Evolutionary conservation across 1,284 basidiomycete genomes (phyloP).

Genomic region (Heliocybe sulcata): DNA sequence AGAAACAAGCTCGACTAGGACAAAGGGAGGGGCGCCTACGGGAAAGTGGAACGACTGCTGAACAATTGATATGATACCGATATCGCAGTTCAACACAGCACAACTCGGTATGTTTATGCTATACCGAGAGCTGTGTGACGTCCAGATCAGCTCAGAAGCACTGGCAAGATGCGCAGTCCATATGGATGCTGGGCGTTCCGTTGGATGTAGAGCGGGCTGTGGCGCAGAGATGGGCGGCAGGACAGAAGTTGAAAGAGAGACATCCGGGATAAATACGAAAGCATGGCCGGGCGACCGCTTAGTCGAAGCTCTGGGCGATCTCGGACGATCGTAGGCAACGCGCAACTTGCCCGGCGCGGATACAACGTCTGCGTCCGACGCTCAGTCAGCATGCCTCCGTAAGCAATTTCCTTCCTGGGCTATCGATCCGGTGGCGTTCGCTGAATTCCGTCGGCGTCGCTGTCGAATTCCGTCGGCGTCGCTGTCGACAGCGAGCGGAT

Average conservation of each 20-base stretch:
- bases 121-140: background rate
- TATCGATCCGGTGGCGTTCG: too few species aligned
- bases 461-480: too few species aligned
- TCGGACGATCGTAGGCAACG: background rate
- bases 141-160: background rate
- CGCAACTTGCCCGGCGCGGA: background rate
- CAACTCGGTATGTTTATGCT: background rate
- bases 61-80: conserved; percentile 1
- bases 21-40: background rate
- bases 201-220: background rate
- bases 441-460: too few species aligned
- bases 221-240: background rate
- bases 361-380: background rate
- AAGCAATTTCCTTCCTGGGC: background rate
- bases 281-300: background rate
- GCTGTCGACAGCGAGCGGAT: too few species aligned
- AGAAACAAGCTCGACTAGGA: background rate
- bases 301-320: background rate
- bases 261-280: background rate
- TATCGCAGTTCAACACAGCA: background rate
- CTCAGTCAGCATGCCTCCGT: background rate
- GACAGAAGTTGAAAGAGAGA: background rate
- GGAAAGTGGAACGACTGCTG: background rate
- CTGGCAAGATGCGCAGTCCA: background rate
- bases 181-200: background rate